These are phyloP conservation scores for Scheffersomyces parashehatae DNA, from an alignment of 1,139 yeast genomes.

Conservation along the genomic window DNA sequence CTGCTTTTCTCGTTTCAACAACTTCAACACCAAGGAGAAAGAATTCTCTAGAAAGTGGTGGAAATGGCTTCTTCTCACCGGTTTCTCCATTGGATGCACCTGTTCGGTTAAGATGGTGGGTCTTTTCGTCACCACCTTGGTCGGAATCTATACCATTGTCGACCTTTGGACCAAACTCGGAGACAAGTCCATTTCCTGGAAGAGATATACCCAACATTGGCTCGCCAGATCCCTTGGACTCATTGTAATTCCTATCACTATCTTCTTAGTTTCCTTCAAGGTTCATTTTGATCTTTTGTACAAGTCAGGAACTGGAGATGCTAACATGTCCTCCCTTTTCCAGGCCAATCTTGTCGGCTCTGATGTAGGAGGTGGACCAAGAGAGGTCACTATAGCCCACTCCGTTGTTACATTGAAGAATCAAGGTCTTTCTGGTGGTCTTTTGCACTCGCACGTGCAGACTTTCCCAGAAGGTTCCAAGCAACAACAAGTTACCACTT, in stretches of 20 bases:
- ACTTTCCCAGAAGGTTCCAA: slow-evolving; percentile 91
- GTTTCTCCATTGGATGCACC: slow-evolving; percentile 71
- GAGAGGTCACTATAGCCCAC: slow-evolving; percentile 79
- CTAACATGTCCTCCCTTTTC: slow-evolving; percentile 94
- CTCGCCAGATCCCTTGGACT: slow-evolving; percentile 59
- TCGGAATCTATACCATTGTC: slow-evolving; percentile 73
- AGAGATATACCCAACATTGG: slow-evolving; percentile 62
- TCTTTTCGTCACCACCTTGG: slow-evolving; percentile 68
- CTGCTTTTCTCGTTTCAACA: slow-evolving; percentile 79
- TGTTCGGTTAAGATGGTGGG: slow-evolving; percentile 90
- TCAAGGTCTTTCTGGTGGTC: slow-evolving; percentile 90
- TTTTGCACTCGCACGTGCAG: slow-evolving; percentile 93
- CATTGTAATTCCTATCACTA: slow-evolving; percentile 60
- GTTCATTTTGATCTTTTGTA: slow-evolving; percentile 72
- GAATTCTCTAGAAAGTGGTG: slow-evolving; percentile 84
- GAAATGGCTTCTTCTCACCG: slow-evolving; percentile 86
- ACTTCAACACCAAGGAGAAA: slow-evolving; percentile 54
- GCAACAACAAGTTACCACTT: slow-evolving; percentile 96
- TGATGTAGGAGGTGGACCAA: slow-evolving; percentile 80
- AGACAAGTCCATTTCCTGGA: slow-evolving; percentile 53
- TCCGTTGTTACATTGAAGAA: slow-evolving; percentile 80
- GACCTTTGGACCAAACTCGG: slow-evolving; percentile 73
- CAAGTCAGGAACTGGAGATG: slow-evolving; percentile 90
- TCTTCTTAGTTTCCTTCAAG: slow-evolving; percentile 67
- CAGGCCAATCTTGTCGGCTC: slow-evolving; percentile 90